These are phyloP conservation scores for Eurotiales sp. DNA, from an alignment of 2,329 filamentous ascomycete genomes.

Conservation along the genomic window DNA sequence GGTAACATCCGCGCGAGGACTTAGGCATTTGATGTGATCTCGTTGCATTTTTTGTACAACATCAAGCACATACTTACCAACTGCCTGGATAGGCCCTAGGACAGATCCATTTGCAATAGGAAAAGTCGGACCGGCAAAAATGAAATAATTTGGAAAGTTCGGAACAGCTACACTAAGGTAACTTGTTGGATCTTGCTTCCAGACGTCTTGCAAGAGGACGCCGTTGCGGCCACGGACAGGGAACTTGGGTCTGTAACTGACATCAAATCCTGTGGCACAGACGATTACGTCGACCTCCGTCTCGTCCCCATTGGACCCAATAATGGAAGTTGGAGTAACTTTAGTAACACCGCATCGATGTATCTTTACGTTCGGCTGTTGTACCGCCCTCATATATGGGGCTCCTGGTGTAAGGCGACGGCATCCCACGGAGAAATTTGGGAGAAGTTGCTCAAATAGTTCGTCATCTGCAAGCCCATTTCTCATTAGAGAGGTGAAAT, in stretches of 20 bases:
- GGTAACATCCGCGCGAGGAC: too few species aligned
- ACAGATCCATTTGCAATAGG: too few species aligned
- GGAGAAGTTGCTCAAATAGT: not conserved
- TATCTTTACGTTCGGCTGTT: conserved; percentile 57
- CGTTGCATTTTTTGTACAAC: too few species aligned
- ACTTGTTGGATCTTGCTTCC: too few species aligned
- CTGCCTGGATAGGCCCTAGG: too few species aligned
- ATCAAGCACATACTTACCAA: too few species aligned
- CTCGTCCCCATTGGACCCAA: conserved; percentile 16
- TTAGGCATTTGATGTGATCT: too few species aligned
- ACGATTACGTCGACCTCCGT: conserved; percentile 22
- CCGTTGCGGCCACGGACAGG: conserved; percentile 37
- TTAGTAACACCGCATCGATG: conserved; percentile 53
- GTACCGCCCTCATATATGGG: conserved; percentile 57
- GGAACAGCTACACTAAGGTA: too few species aligned
- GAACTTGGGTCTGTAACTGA: conserved; percentile 40
- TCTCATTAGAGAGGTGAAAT: not conserved
- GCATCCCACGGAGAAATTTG: conserved; percentile 3
- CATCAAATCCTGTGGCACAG: conserved; percentile 41
- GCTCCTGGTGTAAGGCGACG: conserved; percentile 32
- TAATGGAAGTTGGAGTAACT: conserved; percentile 22
- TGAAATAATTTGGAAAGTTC: too few species aligned
- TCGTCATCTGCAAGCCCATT: not conserved
- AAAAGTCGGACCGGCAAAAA: too few species aligned
- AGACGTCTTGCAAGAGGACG: conserved; percentile 39